phyloP scores from a whole-genome alignment of 2,329 filamentous ascomycete species.

The Aspergillus caelatus region DNA sequence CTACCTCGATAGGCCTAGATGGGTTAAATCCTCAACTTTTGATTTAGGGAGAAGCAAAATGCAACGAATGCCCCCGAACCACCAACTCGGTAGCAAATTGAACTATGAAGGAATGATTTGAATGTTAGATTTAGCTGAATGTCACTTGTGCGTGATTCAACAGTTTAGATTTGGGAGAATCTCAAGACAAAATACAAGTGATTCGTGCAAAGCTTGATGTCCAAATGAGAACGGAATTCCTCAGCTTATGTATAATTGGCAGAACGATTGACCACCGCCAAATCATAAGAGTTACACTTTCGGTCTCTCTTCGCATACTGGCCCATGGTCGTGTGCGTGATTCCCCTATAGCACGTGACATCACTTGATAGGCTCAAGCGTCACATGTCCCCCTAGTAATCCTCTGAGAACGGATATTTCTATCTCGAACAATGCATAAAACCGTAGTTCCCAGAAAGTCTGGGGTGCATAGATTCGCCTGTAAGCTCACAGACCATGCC shows the following conservation, averaged over 20 bases:
- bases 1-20: not conserved
- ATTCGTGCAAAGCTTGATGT: not conserved
- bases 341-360: conserved; percentile 16
- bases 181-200: not conserved
- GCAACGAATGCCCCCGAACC: not conserved
- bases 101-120: not conserved
- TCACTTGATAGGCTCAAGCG: not conserved
- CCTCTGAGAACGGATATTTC: not conserved
- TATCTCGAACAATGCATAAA: conserved; percentile 39
- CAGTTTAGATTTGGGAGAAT: not conserved
- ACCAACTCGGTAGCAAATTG: not conserved
- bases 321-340: not conserved
- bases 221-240: not conserved
- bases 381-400: conserved; percentile 6
- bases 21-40: not conserved
- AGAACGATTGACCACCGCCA: not conserved
- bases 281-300: not conserved
- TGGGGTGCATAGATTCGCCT: conserved; percentile 48
- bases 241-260: not conserved
- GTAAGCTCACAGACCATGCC: conserved; percentile 30
- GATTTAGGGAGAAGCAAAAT: not conserved
- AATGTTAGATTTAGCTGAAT: not conserved
- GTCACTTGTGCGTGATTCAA: not conserved
- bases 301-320: not conserved
- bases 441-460: conserved; percentile 37